Evolutionary conservation across 1,284 basidiomycete genomes (phyloP).

Genomic region (Boletus semigastroideus): DNA sequence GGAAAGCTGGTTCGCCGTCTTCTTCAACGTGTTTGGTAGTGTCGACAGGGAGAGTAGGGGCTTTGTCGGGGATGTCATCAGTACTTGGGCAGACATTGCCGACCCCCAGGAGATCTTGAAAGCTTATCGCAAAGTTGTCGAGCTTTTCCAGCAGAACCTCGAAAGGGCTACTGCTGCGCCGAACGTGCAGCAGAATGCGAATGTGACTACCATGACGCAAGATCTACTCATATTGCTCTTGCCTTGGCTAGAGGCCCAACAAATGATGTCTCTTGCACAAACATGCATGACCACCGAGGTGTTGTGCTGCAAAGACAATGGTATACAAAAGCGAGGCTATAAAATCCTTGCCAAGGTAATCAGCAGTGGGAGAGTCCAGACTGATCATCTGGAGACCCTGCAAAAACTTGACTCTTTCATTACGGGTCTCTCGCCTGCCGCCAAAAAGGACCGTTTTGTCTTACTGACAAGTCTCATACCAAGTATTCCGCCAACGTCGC

Average conservation of each 20-base stretch:
- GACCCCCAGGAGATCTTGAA: conserved; percentile 72
- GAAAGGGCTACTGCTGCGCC: conserved; percentile 35
- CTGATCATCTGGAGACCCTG: conserved; percentile 45
- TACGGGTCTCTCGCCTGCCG: conserved; percentile 74
- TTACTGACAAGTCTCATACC: conserved; percentile 77
- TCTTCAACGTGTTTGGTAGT: conserved; percentile 96
- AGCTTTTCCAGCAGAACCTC: conserved; percentile 77
- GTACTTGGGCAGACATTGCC: conserved; percentile 84
- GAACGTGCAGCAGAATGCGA: conserved; percentile 32
- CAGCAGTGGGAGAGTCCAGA: conserved; percentile 55
- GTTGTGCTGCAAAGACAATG: conserved; percentile 75
- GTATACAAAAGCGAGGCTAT: conserved; percentile 95
- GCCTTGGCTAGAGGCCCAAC: conserved; percentile 66
- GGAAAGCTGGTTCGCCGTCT: conserved; percentile 90
- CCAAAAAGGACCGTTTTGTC: conserved; percentile 90
- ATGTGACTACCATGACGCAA: conserved; percentile 69
- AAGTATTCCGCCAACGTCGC: conserved; percentile 64
- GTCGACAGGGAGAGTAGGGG: conserved; percentile 76
- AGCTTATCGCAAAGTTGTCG: conserved; percentile 80
- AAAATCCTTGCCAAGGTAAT: conserved; percentile 79
- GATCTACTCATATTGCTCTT: conserved; percentile 89
- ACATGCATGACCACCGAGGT: conserved; percentile 61
- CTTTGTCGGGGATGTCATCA: conserved; percentile 88
- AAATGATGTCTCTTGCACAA: conserved; percentile 64
- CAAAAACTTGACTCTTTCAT: conserved; percentile 63